Evolutionary conservation across 1,284 basidiomycete species (phyloP).

Genomic region (Papiliotrema fonsecae): DNA sequence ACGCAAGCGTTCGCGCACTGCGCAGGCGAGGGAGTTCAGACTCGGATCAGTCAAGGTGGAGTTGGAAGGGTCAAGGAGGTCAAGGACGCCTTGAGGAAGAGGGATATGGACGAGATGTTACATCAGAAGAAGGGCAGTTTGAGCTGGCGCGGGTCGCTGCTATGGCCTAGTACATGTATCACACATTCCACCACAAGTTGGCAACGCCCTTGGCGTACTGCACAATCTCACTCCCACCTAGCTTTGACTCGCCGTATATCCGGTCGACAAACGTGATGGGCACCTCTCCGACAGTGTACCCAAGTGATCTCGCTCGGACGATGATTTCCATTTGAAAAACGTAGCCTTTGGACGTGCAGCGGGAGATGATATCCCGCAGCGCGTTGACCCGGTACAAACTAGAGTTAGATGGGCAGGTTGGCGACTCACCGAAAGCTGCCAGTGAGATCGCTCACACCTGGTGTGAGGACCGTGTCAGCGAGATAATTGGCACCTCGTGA

Average conservation of each 20-base stretch:
- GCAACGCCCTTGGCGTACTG: slow-evolving; percentile 84
- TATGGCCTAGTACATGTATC: too few relatives aligned
- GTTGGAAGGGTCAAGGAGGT: slow-evolving; percentile 16
- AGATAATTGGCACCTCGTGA: slow-evolving; percentile 81
- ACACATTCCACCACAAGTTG: slow-evolving; percentile 65
- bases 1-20: slow-evolving; percentile 28
- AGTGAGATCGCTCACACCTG: slow-evolving; percentile 79
- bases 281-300: slow-evolving; percentile 80
- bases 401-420: slow-evolving; percentile 2
- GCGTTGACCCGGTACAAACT: slow-evolving; percentile 75
- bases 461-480: slow-evolving; percentile 71
- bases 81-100: slow-evolving; percentile 1
- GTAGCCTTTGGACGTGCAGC: slow-evolving; percentile 80
- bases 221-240: slow-evolving; percentile 81
- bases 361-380: slow-evolving; percentile 71
- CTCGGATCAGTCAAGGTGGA: slow-evolving; percentile 39
- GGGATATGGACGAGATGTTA: slow-evolving; percentile 5
- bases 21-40: slow-evolving; percentile 31
- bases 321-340: slow-evolving; percentile 99
- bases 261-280: slow-evolving; percentile 92
- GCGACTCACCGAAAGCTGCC: slow-evolving; percentile 77
- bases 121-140: background rate
- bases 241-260: slow-evolving; percentile 85
- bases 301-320: slow-evolving; percentile 74
- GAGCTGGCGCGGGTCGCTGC: background rate